Conservation (phyloP, 2,329 filamentous ascomycete genomes). For the Fusarium napiforme region DNA sequence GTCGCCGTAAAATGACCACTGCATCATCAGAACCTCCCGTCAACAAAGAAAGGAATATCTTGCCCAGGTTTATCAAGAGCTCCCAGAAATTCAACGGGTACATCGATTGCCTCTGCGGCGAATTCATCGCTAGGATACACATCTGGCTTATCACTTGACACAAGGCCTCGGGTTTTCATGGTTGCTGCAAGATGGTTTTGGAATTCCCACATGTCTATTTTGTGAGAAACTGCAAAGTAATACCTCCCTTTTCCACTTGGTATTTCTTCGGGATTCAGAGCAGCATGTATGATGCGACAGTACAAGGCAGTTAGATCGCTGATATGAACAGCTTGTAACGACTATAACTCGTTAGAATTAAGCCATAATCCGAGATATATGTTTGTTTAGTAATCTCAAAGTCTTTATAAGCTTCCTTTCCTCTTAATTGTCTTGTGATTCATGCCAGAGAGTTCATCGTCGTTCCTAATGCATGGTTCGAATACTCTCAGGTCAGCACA, state of each 20-base stretch:
- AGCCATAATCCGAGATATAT: no score
- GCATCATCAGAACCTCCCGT: neutral
- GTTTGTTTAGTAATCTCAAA: no score
- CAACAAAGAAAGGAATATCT: fast-evolving
- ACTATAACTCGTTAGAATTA: neutral
- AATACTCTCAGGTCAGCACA: neutral
- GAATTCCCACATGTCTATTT: neutral
- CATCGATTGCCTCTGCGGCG: neutral
- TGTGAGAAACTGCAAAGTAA: neutral
- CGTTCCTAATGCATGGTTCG: neutral
- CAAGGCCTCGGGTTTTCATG: neutral
- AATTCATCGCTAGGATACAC: neutral
- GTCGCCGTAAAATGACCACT: neutral
- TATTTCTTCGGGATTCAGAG: neutral
- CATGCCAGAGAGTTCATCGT: no score
- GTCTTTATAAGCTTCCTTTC: no score
- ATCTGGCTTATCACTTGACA: neutral
- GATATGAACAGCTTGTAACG: neutral
- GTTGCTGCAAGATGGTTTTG: neutral
- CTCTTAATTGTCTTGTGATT: neutral
- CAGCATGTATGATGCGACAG: neutral
- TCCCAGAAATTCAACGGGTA: neutral
- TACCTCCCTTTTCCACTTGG: neutral
- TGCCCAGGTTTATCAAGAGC: neutral
- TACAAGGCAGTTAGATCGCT: neutral